These are phyloP conservation scores for Penstemon barbatus DNA, from an alignment of 257 asterid species.

Conservation along the genomic window DNA sequence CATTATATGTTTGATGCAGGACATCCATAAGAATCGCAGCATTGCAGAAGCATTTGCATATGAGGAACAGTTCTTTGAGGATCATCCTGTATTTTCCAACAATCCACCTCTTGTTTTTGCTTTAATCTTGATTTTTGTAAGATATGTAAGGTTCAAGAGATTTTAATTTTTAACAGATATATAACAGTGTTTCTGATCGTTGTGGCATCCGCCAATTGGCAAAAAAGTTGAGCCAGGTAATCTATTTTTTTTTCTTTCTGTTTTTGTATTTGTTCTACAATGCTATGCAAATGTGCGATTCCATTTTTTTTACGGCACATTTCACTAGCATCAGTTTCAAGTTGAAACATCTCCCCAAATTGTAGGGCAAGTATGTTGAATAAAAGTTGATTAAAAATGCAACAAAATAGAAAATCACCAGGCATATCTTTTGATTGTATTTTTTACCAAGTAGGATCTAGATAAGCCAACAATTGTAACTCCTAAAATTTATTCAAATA, in stretches of 20 bases:
- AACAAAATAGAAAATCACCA: background rate
- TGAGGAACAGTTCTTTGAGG: conserved; percentile 60
- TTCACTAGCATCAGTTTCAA: background rate
- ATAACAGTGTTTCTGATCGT: conserved; percentile 54
- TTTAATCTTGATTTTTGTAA: background rate
- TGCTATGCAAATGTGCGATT: background rate
- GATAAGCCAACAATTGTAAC: background rate
- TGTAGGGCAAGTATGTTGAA: background rate
- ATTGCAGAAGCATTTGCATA: conserved; percentile 58
- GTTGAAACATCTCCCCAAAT: background rate
- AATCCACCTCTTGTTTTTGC: background rate
- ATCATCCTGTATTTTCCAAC: conserved; percentile 44
- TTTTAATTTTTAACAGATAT: conserved; percentile 33
- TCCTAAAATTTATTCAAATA: background rate
- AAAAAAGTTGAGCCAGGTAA: conserved; percentile 63
- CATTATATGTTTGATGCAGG: conserved; percentile 36
- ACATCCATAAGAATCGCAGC: conserved; percentile 45
- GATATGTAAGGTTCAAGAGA: background rate
- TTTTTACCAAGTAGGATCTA: background rate
- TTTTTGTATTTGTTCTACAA: background rate
- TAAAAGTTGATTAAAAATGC: background rate
- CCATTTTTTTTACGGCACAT: background rate
- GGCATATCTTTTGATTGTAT: background rate
- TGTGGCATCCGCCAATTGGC: conserved; percentile 67
- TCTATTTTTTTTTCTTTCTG: no score